phyloP scores from a whole-genome alignment of 495 filamentous ascomycete species.

The Entonaema liquescens region DNA sequence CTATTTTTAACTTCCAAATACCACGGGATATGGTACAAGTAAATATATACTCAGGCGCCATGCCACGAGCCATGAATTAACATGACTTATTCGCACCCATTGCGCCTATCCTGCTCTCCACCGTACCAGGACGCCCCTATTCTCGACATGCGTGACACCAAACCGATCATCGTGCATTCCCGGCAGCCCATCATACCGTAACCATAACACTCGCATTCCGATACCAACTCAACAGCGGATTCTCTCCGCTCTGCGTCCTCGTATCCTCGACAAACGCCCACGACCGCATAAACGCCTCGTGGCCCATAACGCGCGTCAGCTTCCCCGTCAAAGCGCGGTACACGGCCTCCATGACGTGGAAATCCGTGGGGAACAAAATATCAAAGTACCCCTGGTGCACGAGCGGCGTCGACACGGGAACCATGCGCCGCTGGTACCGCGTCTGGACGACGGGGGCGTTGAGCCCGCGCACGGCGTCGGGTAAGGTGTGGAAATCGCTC shows the following conservation, averaged over 20 bases:
- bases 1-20: neutral
- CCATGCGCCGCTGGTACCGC: constrained; percentile 80
- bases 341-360: constrained; percentile 83
- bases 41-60: neutral
- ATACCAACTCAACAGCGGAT: constrained; percentile 92
- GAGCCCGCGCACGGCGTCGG: constrained; percentile 79
- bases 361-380: constrained; percentile 97
- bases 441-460: constrained; percentile 98
- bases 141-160: neutral
- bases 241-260: constrained; percentile 87
- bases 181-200: constrained; percentile 64
- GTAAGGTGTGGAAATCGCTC: constrained; percentile 87
- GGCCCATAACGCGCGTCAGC: constrained; percentile 80
- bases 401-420: constrained; percentile 90
- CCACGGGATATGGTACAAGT: neutral
- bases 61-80: neutral
- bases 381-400: constrained; percentile 99
- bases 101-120: too few relatives aligned
- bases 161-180: neutral
- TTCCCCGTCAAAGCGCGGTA: constrained; percentile 93
- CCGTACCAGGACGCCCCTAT: neutral
- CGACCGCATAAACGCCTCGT: constrained; percentile 87
- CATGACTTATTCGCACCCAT: neutral
- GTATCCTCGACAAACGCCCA: constrained; percentile 94
- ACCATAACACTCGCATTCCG: constrained; percentile 90